Percentiles rank a stretch among this genome's conserved stretches.
Conservation (phyloP, 2,329 filamentous ascomycete species). For the Pestalotiopsis sp. region DNA sequence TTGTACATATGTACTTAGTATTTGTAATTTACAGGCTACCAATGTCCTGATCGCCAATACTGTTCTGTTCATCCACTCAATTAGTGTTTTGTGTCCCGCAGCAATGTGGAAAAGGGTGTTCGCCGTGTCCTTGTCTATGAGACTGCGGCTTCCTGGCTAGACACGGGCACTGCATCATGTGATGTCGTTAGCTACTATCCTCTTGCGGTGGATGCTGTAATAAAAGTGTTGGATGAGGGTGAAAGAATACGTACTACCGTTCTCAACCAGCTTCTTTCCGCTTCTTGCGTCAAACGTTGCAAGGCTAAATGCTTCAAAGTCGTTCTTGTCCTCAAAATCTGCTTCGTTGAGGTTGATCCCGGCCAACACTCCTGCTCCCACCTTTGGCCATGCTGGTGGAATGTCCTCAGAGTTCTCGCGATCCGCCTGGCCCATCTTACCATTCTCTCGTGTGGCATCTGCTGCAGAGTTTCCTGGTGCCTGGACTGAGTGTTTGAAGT, state of each 20-base stretch:
- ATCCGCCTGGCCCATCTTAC: constrained; percentile 13
- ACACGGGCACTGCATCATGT: not conserved
- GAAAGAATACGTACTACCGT: constrained; percentile 26
- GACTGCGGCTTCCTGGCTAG: not conserved
- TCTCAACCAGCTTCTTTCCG: constrained; percentile 30
- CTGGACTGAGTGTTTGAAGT: constrained; percentile 28
- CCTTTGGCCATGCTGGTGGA: constrained; percentile 30
- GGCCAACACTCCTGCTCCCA: constrained; percentile 28
- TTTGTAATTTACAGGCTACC: not conserved
- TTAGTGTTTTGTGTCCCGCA: not conserved
- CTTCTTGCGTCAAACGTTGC: constrained; percentile 29
- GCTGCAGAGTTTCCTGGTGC: constrained; percentile 14
- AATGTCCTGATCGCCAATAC: not conserved
- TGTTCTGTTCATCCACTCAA: not conserved
- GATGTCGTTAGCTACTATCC: not conserved
- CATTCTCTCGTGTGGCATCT: constrained; percentile 10
- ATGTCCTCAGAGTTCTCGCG: constrained; percentile 29
- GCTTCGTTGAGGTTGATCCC: constrained; percentile 27
- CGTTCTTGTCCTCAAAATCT: constrained; percentile 29
- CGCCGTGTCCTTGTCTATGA: not conserved
- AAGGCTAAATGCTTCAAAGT: constrained; percentile 36
- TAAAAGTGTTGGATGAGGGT: not conserved
- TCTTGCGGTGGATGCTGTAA: not conserved
- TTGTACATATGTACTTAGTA: constrained; percentile 2
- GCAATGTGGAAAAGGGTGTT: not conserved